phyloP scores from a whole-genome alignment of 768 basidiomycete genomes.

The Infundibulicybe gibba region DNA sequence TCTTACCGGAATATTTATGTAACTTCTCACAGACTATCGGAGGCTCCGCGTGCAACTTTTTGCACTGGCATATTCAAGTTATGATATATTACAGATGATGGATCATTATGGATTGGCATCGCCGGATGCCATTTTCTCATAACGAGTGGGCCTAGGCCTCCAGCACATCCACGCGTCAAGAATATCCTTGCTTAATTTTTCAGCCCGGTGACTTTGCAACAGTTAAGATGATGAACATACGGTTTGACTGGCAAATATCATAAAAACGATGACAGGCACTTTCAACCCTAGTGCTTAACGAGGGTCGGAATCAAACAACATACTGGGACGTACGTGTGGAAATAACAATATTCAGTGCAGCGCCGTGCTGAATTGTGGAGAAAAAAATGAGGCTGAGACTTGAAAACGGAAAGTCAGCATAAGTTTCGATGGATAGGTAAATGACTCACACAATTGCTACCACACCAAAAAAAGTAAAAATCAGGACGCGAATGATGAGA shows the following conservation, averaged over 20 bases:
- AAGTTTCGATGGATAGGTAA: neutral
- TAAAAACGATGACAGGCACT: slow-evolving; percentile 20
- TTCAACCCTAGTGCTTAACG: neutral
- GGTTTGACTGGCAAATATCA: slow-evolving; percentile 19
- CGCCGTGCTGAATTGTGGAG: slow-evolving; percentile 15
- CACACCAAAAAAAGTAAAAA: slow-evolving; percentile 23
- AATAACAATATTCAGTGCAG: slow-evolving; percentile 18
- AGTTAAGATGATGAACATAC: slow-evolving; percentile 1
- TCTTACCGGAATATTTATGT: too few relatives aligned
- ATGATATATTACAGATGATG: too few relatives aligned
- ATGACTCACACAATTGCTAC: slow-evolving; percentile 19
- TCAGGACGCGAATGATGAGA: slow-evolving; percentile 23
- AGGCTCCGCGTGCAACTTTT: too few relatives aligned
- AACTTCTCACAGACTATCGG: too few relatives aligned
- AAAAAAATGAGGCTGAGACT: neutral
- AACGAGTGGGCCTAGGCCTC: neutral
- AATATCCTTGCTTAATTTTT: neutral
- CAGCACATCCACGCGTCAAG: slow-evolving; percentile 4
- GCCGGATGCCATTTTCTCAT: neutral
- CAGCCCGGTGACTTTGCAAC: neutral
- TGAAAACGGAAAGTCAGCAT: neutral
- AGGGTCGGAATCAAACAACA: neutral
- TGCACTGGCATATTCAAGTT: too few relatives aligned
- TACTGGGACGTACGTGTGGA: slow-evolving; percentile 12
- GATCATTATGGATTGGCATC: too few relatives aligned